These are phyloP conservation scores for Moesziomyces antarcticus DNA, from an alignment of 1,284 basidiomycete species.

Conservation along the genomic window DNA sequence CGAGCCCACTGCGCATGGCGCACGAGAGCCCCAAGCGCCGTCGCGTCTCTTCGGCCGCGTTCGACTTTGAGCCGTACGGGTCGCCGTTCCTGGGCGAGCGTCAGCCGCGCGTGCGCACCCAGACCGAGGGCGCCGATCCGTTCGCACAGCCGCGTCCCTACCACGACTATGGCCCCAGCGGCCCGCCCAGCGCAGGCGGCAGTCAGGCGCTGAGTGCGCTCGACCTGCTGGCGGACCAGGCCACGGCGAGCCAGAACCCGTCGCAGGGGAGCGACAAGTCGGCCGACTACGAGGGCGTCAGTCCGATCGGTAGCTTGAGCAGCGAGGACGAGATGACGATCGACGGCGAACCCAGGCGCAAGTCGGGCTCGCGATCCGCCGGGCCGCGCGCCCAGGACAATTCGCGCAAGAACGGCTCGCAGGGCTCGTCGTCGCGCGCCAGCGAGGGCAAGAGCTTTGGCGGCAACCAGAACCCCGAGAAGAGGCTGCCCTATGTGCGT, in stretches of 20 bases:
- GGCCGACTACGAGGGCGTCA: constrained; percentile 44
- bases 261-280: constrained; percentile 58
- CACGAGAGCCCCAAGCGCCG: constrained; percentile 65
- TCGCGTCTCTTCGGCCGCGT: constrained; percentile 50
- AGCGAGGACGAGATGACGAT: constrained; percentile 46
- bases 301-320: constrained; percentile 47
- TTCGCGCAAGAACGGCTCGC: constrained; percentile 26
- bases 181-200: constrained; percentile 26
- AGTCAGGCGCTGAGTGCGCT: constrained; percentile 57
- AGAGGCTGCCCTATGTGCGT: constrained; percentile 65
- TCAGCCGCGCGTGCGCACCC: constrained; percentile 39
- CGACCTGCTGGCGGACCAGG: constrained; percentile 67
- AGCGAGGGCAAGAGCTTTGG: constrained; percentile 45
- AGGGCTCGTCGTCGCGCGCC: constrained; percentile 15
- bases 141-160: constrained; percentile 22
- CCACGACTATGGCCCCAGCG: constrained; percentile 36
- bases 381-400: constrained; percentile 24
- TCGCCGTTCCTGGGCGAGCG: constrained; percentile 46
- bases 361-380: constrained; percentile 24
- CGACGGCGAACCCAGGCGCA: constrained; percentile 26
- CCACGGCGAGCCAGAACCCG: constrained; percentile 62
- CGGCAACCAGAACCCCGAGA: constrained; percentile 63
- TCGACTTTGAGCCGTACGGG: constrained; percentile 53
- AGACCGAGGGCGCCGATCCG: constrained; percentile 54
- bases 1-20: constrained; percentile 44